Evolutionary conservation across 805 yeast species (phyloP), one percentile per base, ranked within the genome.

Genomic region (Lachancea nothofagi): DNA sequence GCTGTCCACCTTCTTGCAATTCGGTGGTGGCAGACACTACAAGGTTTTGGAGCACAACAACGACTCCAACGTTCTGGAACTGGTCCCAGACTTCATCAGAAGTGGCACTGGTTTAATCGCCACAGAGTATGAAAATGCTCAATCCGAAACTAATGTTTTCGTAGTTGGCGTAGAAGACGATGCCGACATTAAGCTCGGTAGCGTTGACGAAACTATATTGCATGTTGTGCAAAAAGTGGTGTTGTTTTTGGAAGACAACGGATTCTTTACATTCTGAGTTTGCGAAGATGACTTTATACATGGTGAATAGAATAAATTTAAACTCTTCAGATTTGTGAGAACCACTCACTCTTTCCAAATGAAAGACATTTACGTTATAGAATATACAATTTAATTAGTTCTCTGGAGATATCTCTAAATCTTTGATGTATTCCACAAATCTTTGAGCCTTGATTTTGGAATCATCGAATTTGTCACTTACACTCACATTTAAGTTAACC

Each of bases 101-200:
- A 77, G 96, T n/a, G 97, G 97, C 42, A 70, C 95, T 7, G 97
- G 95, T 51, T 90, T 90, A 29, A 83, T 89, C 48, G 74, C 83
- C 36, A 76, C 81, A 7, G 43, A 41, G 14, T 32, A 30, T 4
- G 33, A 40, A 9, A 21, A 41, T 15, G 31, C 36, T 17, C 18
- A 20, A 9, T 37, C 48, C 13, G 45, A 45, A 17, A 48, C 46
- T 22, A 65, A 64, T 43, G 78, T 47, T 58, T 70, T 60, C 68
- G 67, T 50, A 45, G 67, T 66, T 21, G 70, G 71, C 37, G 62
- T 76, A 17, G 57, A 67, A 34, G 74, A 78, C 17, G 63, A 64
- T 24, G 75, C 84, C 31, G 84, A 80, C 45, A 67, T 86, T 46
- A 66, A 69, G 33, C 72, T 80, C 20, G 78, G 74, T 46, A 58